These are phyloP conservation scores for Glycyrrhiza uralensis DNA, from an alignment of 306 rosid species.

Conservation along the genomic window DNA sequence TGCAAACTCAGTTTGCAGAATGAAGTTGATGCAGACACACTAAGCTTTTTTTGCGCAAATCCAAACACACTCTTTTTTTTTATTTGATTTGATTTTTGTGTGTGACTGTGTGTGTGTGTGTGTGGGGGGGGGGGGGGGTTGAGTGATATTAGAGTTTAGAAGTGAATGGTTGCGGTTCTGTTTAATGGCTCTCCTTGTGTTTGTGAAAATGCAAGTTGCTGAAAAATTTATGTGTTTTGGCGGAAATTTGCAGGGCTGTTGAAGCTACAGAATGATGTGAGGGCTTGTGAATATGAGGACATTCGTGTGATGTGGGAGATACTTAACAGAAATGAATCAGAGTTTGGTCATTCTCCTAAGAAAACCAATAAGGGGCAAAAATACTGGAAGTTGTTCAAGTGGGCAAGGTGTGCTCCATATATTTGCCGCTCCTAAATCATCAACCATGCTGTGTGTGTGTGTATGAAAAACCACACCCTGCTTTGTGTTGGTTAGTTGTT, in stretches of 20 bases:
- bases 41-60: no score
- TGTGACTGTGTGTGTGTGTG: no score
- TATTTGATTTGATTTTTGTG: no score
- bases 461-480: constrained; percentile 4
- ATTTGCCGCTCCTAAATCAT: constrained; percentile 30
- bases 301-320: constrained; percentile 94
- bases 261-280: constrained; percentile 62
- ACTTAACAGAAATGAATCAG: constrained; percentile 51
- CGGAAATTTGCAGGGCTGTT: constrained; percentile 45
- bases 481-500: constrained; percentile 31
- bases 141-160: background rate
- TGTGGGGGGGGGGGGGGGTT: no score
- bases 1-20: no score
- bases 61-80: no score
- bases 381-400: constrained; percentile 40
- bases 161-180: background rate
- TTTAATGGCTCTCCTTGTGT: background rate
- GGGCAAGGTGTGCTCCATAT: constrained; percentile 61
- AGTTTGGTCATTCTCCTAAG: constrained; percentile 15
- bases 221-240: no score
- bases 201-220: background rate
- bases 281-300: constrained; percentile 68
- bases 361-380: constrained; percentile 35
- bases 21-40: no score
- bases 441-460: background rate